Base-by-base conservation (phyloP, 345 rosid species). In the Durio zibethinus region DNA sequence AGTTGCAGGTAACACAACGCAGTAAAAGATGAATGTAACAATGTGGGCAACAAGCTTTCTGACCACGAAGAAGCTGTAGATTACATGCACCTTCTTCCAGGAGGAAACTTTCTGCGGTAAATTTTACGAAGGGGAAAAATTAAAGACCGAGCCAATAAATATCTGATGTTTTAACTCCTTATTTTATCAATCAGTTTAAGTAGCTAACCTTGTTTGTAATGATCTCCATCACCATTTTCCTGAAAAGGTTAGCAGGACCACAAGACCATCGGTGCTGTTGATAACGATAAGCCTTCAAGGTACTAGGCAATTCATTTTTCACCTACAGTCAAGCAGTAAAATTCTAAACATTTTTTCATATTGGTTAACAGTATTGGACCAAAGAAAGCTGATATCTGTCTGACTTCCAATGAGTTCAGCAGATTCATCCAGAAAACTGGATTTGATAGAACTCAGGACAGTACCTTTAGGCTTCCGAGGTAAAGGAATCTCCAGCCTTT, bases 261-360 rank as follows among this genome's bases (percentile, higher is more conserved):
- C 99, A 95, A 15, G 98, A 95, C 99, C 98, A 95, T 0, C 98
- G 84, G 68, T 95, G 99, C 67, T 95, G 99, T 56, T 95, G 99
- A 68, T 90, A 92, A 48, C 99, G 90, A 81, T 93, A 93, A 0
- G 99, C 98, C 86, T 93, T 93, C 81, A 95, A 89, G 31, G 97
- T 92, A 78, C 99, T 93, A 11, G 99, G 99, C 78, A 95, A 79
- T 81, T 95, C 99, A 82, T 93, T 95, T 87, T 92, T 93, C 85
- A 95, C 99, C 99, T 95, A 70, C 11, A 79, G 20, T 72, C 56
- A 57, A 43, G 25, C 1, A 18, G 27, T 20, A 5, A 5, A 60
- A 70, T 9, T 25, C 25, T 21, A 0, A 38, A 62, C 64, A 42
- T 74, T 27, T 16, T 15, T 0, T 69, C 57, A 29, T 47, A 27